Evolutionary conservation across 2,329 filamentous ascomycete genomes (phyloP).

Genomic region (Colletotrichum karsti): DNA sequence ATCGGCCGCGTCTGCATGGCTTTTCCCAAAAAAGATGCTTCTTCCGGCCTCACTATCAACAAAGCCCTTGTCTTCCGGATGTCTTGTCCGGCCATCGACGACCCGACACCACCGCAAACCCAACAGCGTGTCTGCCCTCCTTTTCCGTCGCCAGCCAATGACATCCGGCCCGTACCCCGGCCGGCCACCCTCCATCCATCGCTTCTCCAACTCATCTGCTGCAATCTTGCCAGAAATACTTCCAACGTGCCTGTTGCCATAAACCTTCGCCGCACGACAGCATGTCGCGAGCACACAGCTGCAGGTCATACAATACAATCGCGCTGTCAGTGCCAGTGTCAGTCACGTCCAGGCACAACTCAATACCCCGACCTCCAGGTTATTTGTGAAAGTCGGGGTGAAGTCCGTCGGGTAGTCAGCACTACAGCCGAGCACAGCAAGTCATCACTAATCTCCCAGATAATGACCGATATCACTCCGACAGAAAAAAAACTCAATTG

Average conservation of each 20-base stretch:
- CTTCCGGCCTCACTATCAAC: constrained; percentile 7
- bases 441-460: constrained; percentile 15
- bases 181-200: background rate
- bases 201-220: background rate
- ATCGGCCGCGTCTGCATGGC: constrained; percentile 11
- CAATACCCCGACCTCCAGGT: too few relatives aligned
- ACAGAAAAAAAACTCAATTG: constrained; percentile 16
- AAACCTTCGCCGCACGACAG: background rate
- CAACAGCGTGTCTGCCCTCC: background rate
- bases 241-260: background rate
- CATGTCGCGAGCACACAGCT: background rate
- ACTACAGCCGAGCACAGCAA: background rate
- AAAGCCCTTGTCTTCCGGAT: constrained; percentile 15
- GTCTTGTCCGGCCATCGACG: background rate
- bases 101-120: background rate
- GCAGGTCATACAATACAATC: background rate
- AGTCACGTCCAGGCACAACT: background rate
- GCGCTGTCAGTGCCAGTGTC: background rate
- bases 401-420: too few relatives aligned
- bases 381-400: too few relatives aligned
- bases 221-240: background rate
- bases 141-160: background rate
- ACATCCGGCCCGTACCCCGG: background rate
- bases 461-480: constrained; percentile 17
- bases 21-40: constrained; percentile 9